Evolutionary conservation across 164 flowering plant species (phyloP), one percentile per base, ranked within the genome.

Genomic region (Tetracentron sinense): DNA sequence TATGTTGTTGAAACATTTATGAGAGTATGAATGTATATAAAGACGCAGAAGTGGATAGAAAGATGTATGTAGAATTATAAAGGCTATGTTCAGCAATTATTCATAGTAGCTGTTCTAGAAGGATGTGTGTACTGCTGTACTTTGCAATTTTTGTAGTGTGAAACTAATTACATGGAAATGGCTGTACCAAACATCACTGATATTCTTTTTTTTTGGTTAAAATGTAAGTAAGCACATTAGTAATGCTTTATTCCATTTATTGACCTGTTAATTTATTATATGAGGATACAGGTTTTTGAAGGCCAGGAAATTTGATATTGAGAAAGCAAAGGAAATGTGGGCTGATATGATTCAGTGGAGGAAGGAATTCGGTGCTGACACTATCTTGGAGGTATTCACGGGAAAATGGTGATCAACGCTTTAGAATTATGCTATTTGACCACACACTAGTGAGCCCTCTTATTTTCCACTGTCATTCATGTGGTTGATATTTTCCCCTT

Each of bases 271-370:
- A 28, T 20, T 50, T 62, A 20, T 31, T 53, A 26, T 52, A 47
- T 54, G 14, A 54, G 67, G 31, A 47, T 75, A 23, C 83, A 87
- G 97, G 67, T 92, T 89, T 70, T 67, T 92, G 74, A 87, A 74
- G 79, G 98, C 98, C 16, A 83, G 98, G 74, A 92, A 92, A 65
- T 89, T 84, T 65, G 98, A 92, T 55, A 63, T 82, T 50, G 98
- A 92, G 66, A 89, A 92, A 65, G 67, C 98, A 65, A 89, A 86
- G 83, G 89, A 92, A 75, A 89, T 92, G 98, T 92, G 96, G 98
- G 29, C 80, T 63, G 92, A 92, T 63, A 92, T 92, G 98, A 68
- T 92, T 42, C 75, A 83, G 21, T 92, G 98, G 98, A 85, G 98
- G 76, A 92, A 82, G 73, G 95, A 92, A 4, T 87, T 85, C 57